Evolutionary conservation across 768 basidiomycete genomes (phyloP), one percentile per base, ranked within the genome.

Genomic region (Agrocybe pediades): DNA sequence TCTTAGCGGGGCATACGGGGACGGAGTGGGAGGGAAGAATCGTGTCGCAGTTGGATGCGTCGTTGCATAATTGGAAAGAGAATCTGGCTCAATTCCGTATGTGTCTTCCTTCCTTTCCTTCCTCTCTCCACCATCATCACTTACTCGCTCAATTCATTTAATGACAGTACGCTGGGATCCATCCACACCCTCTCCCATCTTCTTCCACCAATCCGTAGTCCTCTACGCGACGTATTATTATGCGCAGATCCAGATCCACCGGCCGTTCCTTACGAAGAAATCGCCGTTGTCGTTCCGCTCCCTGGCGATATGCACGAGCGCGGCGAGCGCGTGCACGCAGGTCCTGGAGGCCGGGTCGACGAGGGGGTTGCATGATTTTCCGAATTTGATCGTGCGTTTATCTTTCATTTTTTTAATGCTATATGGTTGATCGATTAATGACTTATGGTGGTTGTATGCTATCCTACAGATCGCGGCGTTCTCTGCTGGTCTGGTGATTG

Each of bases 251-350:
- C 73, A 88, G 36, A 76, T 90, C 33, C 89, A 92, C 66, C 84
- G 90, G 2, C 85, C 89, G 0, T 92, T 90, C 70, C 84, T 93
- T 50, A 85, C 85, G 0, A 79, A 75, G 54, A 75, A 77, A 0
- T 75, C 79, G 6, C 62, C 71, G 1, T 56, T 82, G 6, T 73
- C 79, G 2, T 83, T 84, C 62, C 86, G 86, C 7, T 89, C 86
- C 0, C 74, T 89, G 20, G 85, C 88, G 0, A 90, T 88, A 49
- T 91, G 87, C 67, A 82, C 89, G 9, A 81, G 93, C 53, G 86
- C 94, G 0, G 90, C 93, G 0, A 76, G 93, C 19, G 88, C 89
- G 1, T 88, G 85, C 51, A 83, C 82, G 9, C 92, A 92, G 59
- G 79, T 96, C 21, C 71, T 89, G 30, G 90, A 93, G 25, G 40